phyloP scores from a whole-genome alignment of 305 asterid genomes.

The Rubia peregrina region DNA sequence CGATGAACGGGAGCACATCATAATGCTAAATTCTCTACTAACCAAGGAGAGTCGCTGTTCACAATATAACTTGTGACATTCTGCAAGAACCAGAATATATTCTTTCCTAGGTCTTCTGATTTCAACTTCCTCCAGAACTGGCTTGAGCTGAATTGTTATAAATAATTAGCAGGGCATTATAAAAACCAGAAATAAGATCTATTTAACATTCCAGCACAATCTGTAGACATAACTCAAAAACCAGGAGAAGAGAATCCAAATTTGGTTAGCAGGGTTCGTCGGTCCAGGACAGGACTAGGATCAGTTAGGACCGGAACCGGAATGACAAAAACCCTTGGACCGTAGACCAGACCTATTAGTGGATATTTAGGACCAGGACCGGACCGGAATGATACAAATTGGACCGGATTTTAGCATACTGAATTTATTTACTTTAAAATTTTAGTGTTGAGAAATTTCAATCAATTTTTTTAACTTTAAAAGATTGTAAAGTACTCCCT shows the following conservation, averaged over 20 bases:
- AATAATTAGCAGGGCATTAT: background rate
- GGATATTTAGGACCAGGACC: no score
- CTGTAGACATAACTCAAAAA: background rate
- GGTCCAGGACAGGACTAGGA: no score
- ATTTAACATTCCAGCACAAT: background rate
- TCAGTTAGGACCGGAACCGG: no score
- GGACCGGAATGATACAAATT: no score
- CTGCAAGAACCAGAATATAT: constrained; percentile 79
- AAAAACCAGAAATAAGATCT: background rate
- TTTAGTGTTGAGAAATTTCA: no score
- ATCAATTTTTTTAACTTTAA: no score
- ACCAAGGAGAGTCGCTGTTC: constrained; percentile 96
- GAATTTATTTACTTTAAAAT: no score
- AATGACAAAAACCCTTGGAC: no score
- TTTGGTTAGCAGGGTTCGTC: background rate
- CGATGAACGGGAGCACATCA: background rate
- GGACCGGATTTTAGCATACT: no score
- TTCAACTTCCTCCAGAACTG: constrained; percentile 91
- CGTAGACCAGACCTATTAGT: no score
- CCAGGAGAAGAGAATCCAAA: background rate
- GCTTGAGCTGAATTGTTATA: constrained; percentile 64
- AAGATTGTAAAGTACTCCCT: no score
- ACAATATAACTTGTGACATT: constrained; percentile 94
- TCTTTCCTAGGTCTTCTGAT: constrained; percentile 90
- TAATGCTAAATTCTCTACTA: constrained; percentile 22